A percentile compares a stretch with the other conserved stretches of the same genome.
Conservation (phyloP, 139 green algal species). For the Chlamydomonas schloesseri region DNA sequence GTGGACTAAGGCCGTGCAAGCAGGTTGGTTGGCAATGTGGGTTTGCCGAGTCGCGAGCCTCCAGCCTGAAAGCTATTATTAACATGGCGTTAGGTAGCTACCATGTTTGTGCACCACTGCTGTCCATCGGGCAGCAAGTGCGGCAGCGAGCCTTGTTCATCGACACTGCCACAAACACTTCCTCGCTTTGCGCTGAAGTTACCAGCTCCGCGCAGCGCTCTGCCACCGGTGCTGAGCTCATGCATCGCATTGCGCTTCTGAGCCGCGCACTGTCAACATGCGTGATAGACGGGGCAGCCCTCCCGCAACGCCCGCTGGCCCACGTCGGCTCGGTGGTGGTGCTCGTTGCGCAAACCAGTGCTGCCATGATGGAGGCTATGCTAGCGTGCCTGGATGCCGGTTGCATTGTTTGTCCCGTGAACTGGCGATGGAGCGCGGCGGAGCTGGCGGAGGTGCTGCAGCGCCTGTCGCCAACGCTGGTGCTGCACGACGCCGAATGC, state of each 20-base stretch:
- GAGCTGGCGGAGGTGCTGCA: constrained; percentile 66
- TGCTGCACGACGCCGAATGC: constrained; percentile 48
- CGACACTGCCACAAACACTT: not conserved
- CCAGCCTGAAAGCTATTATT: no score
- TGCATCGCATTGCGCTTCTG: constrained; percentile 55
- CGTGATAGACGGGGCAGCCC: not conserved
- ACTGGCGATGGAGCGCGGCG: constrained; percentile 73
- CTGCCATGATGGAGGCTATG: constrained; percentile 63
- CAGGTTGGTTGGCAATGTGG: no score
- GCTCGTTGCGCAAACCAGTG: constrained; percentile 56
- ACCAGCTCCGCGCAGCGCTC: no score
- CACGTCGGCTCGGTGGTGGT: constrained; percentile 57
- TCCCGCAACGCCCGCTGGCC: not conserved
- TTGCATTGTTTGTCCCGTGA: constrained; percentile 77
- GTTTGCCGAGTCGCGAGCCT: no score
- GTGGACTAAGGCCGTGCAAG: no score
- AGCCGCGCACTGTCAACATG: constrained; percentile 42
- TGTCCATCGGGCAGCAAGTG: constrained; percentile 14
- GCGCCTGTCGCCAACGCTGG: constrained; percentile 42
- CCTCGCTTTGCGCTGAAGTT: no score
- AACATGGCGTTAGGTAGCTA: no score
- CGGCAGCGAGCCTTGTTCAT: constrained; percentile 3
- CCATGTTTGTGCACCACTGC: constrained; percentile 53
- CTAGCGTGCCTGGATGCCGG: constrained; percentile 72
- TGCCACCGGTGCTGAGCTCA: constrained; percentile 40